Base-by-base conservation (phyloP, 1,284 basidiomycete genomes). In the Heimioporus retisporus region DNA sequence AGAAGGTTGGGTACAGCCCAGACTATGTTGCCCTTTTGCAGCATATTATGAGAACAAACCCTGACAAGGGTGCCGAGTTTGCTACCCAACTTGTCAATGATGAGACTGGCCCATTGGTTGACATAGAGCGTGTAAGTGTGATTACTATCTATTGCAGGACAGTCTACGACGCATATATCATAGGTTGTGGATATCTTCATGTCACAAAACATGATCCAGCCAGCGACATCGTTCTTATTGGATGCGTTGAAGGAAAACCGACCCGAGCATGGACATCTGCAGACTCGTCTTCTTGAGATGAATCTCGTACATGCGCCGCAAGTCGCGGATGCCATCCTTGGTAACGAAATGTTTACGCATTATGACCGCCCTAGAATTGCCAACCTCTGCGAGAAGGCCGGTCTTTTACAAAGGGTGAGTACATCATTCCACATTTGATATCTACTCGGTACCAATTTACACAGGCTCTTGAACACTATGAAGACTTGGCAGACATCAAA, bases 221-320 rank as follows among this genome's bases (percentile, higher is more conserved):
- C 97, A 59, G 98, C 98, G 21, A 99, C 98, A 0, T 97, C 96
- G 5, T 99, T 99, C 92, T 85, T 99, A 59, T 85, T 99, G 65
- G 98, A 99, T 79, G 98, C 97, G n/a, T 88, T 99, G 74, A 99
- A 99, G 85, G 98, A 99, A 72, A 99, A 99, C 86, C 95, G 95
- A 81, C 96, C 97, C 0, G 98, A 99, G 81, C 97, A 99, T 78
- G 97, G 92, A 2, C 96, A 94, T 73, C 84, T 99, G 18, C 98
- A 99, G 83, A 99, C 98, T 2, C 93, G 97, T 71, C 87, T 99
- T 28, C 86, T 99, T 61, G 98, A 99, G 83, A 98, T 99, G 93
- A 99, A 99, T 84, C 87, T 99, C 63, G 84, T 99, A 68, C 94
- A 98, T 79, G 98, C 98, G 13, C 98, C 98, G 70, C 98, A 99